Conservation (phyloP, 208 protist species). For the Leptomonas pyrrhocoris region DNA sequence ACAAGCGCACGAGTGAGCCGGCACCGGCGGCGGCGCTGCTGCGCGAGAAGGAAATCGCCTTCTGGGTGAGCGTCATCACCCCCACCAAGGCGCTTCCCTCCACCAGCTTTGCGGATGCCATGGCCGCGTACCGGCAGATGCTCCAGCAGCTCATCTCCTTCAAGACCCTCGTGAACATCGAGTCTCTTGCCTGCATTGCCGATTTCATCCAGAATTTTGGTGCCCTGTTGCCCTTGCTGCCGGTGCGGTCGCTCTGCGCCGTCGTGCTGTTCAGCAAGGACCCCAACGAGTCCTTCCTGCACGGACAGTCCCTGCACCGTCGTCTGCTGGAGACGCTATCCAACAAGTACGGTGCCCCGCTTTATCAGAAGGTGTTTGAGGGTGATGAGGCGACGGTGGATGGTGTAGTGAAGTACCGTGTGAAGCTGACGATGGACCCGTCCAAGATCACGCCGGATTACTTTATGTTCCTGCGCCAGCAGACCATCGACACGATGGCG, state of each 20-base stretch:
- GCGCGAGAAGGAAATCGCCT: constrained; percentile 55
- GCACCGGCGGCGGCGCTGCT: constrained; percentile 47
- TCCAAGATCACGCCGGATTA: constrained; percentile 63
- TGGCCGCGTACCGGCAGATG: constrained; percentile 55
- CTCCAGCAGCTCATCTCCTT: constrained; percentile 71
- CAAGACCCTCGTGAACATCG: constrained; percentile 44
- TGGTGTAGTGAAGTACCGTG: constrained; percentile 76
- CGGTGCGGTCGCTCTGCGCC: constrained; percentile 63
- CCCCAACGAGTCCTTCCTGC: constrained; percentile 77
- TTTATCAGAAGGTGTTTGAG: constrained; percentile 79
- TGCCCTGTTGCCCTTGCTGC: constrained; percentile 71
- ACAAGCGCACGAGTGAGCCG: constrained; percentile 57
- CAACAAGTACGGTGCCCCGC: constrained; percentile 64
- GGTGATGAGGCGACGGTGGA: constrained; percentile 70
- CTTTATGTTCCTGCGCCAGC: constrained; percentile 55
- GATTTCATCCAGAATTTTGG: constrained; percentile 77
- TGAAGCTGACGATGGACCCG: constrained; percentile 76
- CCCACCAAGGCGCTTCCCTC: constrained; percentile 53
- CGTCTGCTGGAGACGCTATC: constrained; percentile 64
- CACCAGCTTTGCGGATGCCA: constrained; percentile 51
- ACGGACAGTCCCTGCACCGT: constrained; percentile 61
- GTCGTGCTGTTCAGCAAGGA: constrained; percentile 71
- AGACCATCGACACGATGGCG: constrained; percentile 66
- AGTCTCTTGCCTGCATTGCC: constrained; percentile 53
- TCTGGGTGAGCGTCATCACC: constrained; percentile 76